A percentile compares a stretch with the other conserved stretches of the same genome.
Evolutionary conservation across 768 basidiomycete genomes (phyloP).

Genomic region (Clathrus columnatus): DNA sequence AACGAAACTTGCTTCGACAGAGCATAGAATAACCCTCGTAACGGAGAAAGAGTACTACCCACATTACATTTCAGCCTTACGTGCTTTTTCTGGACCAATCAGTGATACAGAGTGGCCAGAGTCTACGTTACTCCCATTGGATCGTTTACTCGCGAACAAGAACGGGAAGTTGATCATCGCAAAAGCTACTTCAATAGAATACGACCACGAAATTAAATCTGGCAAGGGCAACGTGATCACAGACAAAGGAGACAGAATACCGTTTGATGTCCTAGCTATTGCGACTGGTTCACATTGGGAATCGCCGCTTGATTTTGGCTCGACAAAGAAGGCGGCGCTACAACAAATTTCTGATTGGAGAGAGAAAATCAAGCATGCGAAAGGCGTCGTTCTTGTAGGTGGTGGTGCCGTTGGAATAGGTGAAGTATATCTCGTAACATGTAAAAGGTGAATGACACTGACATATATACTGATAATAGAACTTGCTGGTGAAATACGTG

Average conservation of each 20-base stretch:
- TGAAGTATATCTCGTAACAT: slow-evolving; percentile 13
- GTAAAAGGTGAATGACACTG: slow-evolving; percentile 5
- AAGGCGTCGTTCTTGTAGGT: slow-evolving; percentile 41
- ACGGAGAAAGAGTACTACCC: slow-evolving; percentile 41
- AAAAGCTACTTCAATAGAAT: slow-evolving; percentile 28
- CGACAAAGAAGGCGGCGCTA: slow-evolving; percentile 16
- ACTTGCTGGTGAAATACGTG: slow-evolving; percentile 36
- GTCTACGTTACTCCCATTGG: slow-evolving; percentile 39
- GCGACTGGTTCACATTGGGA: slow-evolving; percentile 50
- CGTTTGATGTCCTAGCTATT: slow-evolving; percentile 50
- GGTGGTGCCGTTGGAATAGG: slow-evolving; percentile 50
- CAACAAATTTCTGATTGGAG: slow-evolving; percentile 27
- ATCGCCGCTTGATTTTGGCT: slow-evolving; percentile 40
- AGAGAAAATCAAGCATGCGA: slow-evolving; percentile 21
- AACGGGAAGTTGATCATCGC: slow-evolving; percentile 34
- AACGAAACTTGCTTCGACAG: slow-evolving; percentile 36
- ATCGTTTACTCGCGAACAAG: slow-evolving; percentile 36
- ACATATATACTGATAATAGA: slow-evolving; percentile 22
- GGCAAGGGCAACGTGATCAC: slow-evolving; percentile 44
- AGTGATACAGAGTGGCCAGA: slow-evolving; percentile 29
- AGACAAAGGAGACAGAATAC: slow-evolving; percentile 37
- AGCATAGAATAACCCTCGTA: slow-evolving; percentile 47
- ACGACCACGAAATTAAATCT: slow-evolving; percentile 20
- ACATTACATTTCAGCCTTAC: slow-evolving; percentile 41
- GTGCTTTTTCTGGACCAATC: slow-evolving; percentile 41